These are phyloP conservation scores for baker's yeast (Saccharomyces cerevisiae) DNA, from an alignment of 805 yeast species.

Conservation along the genomic window DNA sequence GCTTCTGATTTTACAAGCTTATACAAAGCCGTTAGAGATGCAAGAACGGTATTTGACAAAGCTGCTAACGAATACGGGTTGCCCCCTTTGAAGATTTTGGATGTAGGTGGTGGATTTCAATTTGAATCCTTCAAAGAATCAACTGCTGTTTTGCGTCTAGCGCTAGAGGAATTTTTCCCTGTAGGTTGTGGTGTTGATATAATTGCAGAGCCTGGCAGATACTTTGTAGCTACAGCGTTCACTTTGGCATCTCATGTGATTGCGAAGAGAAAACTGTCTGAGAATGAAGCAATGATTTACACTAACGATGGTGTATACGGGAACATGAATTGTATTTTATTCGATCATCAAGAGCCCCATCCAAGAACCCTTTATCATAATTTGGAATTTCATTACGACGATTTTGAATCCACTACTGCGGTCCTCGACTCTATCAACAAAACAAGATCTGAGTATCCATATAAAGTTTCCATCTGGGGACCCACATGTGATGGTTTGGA, in stretches of 20 bases:
- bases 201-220: conserved; percentile 93
- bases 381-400: conserved; percentile 38
- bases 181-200: conserved; percentile 34
- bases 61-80: conserved; percentile 41
- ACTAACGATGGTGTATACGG: conserved; percentile 94
- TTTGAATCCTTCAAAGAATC: conserved; percentile 51
- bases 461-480: conserved; percentile 80
- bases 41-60: conserved; percentile 56
- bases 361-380: conserved; percentile 58
- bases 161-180: conserved; percentile 58
- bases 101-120: conserved; percentile 92
- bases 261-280: conserved; percentile 55
- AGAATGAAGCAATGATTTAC: conserved; percentile 60
- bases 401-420: conserved; percentile 23
- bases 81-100: conserved; percentile 46
- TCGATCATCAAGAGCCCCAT: conserved; percentile 78
- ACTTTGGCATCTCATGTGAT: conserved; percentile 77
- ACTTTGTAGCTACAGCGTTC: conserved; percentile 76
- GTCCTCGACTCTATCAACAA: not conserved
- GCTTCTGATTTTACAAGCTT: conserved; percentile 65
- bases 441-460: conserved; percentile 12
- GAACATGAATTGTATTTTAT: conserved; percentile 85
- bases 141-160: conserved; percentile 45
- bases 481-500: conserved; percentile 98
- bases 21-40: conserved; percentile 62